A percentile compares a stretch with the other conserved stretches of the same genome.
These are phyloP conservation scores for Ustilago vetiveriae DNA, from an alignment of 1,284 basidiomycete species.

Conservation along the genomic window DNA sequence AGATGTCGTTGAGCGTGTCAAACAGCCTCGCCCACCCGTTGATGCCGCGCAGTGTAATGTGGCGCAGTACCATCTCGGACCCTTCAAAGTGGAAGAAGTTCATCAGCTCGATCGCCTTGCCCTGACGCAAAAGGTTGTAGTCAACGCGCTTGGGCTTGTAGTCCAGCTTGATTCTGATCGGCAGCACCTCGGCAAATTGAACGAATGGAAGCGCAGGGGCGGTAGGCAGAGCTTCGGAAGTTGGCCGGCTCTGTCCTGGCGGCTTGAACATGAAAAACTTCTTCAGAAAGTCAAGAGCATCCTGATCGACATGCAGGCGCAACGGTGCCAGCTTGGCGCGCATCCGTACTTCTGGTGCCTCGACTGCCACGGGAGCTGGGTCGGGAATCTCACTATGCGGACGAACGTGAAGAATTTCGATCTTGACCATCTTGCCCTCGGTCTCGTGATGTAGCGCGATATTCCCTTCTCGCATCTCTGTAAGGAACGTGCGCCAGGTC, in stretches of 20 bases:
- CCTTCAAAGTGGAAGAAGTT: constrained; percentile 99
- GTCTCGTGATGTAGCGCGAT: constrained; percentile 76
- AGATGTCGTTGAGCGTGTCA: constrained; percentile 91
- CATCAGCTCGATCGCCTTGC: constrained; percentile 95
- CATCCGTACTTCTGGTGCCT: constrained; percentile 75
- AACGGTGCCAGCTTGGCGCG: constrained; percentile 74
- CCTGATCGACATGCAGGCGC: constrained; percentile 93
- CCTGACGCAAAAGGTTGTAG: constrained; percentile 81
- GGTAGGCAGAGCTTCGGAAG: not conserved
- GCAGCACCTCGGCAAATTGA: constrained; percentile 85
- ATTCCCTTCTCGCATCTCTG: constrained; percentile 66
- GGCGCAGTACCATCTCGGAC: constrained; percentile 94
- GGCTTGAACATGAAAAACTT: constrained; percentile 88
- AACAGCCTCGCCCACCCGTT: constrained; percentile 88
- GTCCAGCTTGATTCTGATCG: constrained; percentile 85
- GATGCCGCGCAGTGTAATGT: constrained; percentile 88
- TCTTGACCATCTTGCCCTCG: constrained; percentile 88
- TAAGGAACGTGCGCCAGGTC: constrained; percentile 97
- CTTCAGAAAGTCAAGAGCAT: constrained; percentile 97
- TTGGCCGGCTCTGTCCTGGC: constrained; percentile 61
- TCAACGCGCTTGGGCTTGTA: constrained; percentile 98
- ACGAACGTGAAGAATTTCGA: constrained; percentile 73
- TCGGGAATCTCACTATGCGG: constrained; percentile 67
- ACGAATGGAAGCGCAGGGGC: constrained; percentile 30
- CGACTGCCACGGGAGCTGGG: not conserved